Conservation (phyloP, 805 yeast genomes). For the Spathaspora passalidarum region DNA sequence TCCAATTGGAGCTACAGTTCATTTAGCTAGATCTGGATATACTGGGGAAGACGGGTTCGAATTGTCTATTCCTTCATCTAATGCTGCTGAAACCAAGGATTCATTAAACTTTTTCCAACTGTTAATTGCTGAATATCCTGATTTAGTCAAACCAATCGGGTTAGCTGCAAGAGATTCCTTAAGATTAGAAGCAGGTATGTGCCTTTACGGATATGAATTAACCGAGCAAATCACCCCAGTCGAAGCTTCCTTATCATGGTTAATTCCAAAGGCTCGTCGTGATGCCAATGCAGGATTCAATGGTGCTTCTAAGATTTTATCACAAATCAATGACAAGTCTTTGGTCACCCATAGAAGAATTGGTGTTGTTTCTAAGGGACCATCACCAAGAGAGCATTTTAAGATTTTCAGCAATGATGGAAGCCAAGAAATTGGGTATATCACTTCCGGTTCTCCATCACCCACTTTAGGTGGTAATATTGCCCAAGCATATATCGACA, state of each 20-base stretch:
- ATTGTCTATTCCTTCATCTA: slow-evolving; percentile 62
- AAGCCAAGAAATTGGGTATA: slow-evolving; percentile 48
- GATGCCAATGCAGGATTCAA: slow-evolving; percentile 52
- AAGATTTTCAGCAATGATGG: slow-evolving; percentile 58
- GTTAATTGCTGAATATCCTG: slow-evolving; percentile 50
- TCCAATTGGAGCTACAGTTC: slow-evolving; percentile 46
- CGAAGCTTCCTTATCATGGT: slow-evolving; percentile 88
- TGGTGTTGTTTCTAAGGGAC: slow-evolving; percentile 76
- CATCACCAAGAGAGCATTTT: slow-evolving; percentile 86
- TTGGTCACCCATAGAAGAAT: slow-evolving; percentile 58
- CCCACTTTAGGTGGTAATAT: slow-evolving; percentile 70
- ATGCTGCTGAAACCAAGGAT: slow-evolving; percentile 34
- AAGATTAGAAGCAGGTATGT: slow-evolving; percentile 97
- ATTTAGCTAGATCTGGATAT: slow-evolving; percentile 93
- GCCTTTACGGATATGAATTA: slow-evolving; percentile 92
- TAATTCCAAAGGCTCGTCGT: slow-evolving; percentile 79
- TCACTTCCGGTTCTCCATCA: slow-evolving; percentile 63
- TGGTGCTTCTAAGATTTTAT: slow-evolving; percentile 68
- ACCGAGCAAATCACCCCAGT: slow-evolving; percentile 79
- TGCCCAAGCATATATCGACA: slow-evolving; percentile 85
- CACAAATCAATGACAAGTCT: slow-evolving; percentile 67
- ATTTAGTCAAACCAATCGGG: slow-evolving; percentile 79
- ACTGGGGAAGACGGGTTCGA: slow-evolving; percentile 99
- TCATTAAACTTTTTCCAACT: slow-evolving; percentile 62
- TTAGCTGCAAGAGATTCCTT: slow-evolving; percentile 97